Base-by-base conservation (phyloP, 352 stramenopile species). In the Globisporangium viniferum region DNA sequence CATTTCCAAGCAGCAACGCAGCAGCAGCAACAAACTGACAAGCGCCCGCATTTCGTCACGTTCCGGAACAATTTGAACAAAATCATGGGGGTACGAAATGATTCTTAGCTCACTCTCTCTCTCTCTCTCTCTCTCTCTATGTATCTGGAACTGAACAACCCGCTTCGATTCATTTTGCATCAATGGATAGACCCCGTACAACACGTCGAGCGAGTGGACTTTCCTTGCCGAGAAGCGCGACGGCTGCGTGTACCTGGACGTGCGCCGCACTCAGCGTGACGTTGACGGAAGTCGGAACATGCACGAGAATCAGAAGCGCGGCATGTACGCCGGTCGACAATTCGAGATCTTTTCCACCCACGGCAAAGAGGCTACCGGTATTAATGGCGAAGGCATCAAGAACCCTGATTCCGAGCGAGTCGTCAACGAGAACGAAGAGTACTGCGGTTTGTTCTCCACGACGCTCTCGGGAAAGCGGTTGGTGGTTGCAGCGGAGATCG, bases 41-140 rank as follows among this genome's bases (percentile, higher is more conserved):
- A 61, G n/a, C 41, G 56, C 0, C 77, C 76, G 22, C 77, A 91
- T 44, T 82, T 94, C 57, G 72, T 92, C 60, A 94, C 81, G 39
- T 94, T 75, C 57, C 73, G 86, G 41, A 94, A 94, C 74, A 92
- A 94, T 63, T 64, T 94, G 49, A 94, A 94, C 79, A 94, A 92
- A 56, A 91, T 94, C 64, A 81, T 94, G 61, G 81, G 80, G 4
- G 86, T 94, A 64, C 41, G 71, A 46, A 46, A n/a, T 78, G 4
- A 35, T n/a, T 20, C 22, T 27, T 48, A 24, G 7, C 18, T 24
- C 24, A 1, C 24, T 24, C 24, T 24, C 24, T 24, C 24, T 24
- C 24, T 24, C 24, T 24, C 24, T 24, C 24, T 24, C 24, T n/a
- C 44, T 12, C 33, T 63, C n/a, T 62, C 6, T 39, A 49, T 55